phyloP scores from a whole-genome alignment of 2,329 filamentous ascomycete species.

The Leptosphaerulina australis region DNA sequence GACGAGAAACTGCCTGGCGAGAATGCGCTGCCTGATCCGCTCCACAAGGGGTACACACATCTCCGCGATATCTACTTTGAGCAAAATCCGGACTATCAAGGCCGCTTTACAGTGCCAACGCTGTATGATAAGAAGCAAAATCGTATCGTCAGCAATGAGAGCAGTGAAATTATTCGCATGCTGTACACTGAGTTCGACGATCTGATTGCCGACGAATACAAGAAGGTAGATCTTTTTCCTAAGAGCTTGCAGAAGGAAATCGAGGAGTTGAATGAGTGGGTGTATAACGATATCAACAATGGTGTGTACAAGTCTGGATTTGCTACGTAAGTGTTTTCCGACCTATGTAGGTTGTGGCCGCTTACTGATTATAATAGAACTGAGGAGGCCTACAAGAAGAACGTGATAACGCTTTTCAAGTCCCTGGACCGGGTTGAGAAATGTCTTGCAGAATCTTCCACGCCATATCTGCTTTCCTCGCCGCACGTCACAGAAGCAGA shows the following conservation, averaged over 20 bases:
- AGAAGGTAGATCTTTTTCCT: slow-evolving; percentile 54
- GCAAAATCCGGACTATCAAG: slow-evolving; percentile 72
- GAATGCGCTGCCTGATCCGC: slow-evolving; percentile 64
- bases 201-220: slow-evolving; percentile 53
- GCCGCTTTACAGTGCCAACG: slow-evolving; percentile 86
- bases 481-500: slow-evolving; percentile 57
- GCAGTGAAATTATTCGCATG: slow-evolving; percentile 91
- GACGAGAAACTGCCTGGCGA: slow-evolving; percentile 65
- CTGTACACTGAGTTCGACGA: slow-evolving; percentile 79
- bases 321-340: slow-evolving; percentile 50
- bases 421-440: slow-evolving; percentile 57
- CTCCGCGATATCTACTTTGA: slow-evolving; percentile 81
- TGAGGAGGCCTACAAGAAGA: slow-evolving; percentile 57
- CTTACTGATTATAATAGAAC: slow-evolving; percentile 34
- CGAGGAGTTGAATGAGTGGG: slow-evolving; percentile 59
- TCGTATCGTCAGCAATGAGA: slow-evolving; percentile 89
- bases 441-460: slow-evolving; percentile 49
- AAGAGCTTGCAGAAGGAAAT: slow-evolving; percentile 53
- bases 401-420: slow-evolving; percentile 54
- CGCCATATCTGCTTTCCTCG: slow-evolving; percentile 55
- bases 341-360: not conserved
- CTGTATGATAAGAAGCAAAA: slow-evolving; percentile 79
- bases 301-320: slow-evolving; percentile 60
- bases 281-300: slow-evolving; percentile 60
- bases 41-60: slow-evolving; percentile 72